Base-by-base conservation (phyloP, 192 early-diverging fungal species). In the Podila clonocystis region DNA sequence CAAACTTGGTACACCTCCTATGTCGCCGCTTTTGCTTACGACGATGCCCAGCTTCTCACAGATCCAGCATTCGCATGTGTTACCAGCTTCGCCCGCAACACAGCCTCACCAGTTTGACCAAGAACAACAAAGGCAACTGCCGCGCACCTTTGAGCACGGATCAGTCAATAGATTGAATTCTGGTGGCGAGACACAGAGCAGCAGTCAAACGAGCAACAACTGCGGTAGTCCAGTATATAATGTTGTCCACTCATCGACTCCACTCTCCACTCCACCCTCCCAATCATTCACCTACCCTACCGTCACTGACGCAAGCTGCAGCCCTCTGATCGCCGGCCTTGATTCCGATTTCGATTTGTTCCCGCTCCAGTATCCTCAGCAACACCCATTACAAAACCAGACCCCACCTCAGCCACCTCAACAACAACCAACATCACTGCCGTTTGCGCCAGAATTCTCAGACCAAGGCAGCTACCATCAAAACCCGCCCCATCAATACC, bases 1-100 rank as follows among this genome's bases (percentile, higher is more conserved):
- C 30, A 55, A 63, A 58, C 66, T 79, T 0, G 70, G 65, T 4
- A 68, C 76, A 2, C 68, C 68, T 62, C 68, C 45, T 13, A 30
- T 58, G 24, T 61, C 68, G 30, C 59, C 68, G 13, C 59, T 49
- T 4, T 38, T 22, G 20, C 48, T 22, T 13, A 29, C 6, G 6
- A 13, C 36, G 4, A 8, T 65, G 41, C 26, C 31, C 1, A 3
- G 9, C n/a, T n/a, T 30, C 48, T 24, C 26, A 4, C 5, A 19
- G 11, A 50, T 41, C 29, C 41, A 45, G 28, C 15, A 49, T 1
- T 17, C 20, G 19, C 63, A 34, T 24, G 38, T 33, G 20, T 17
- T n/a, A 26, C 49, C 50, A 49, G 28, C 48, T 48, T 48, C 45
- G 48, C 41, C 7, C 64, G 7, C 41, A 4, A 45, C 41, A 45